Evolutionary conservation across 805 yeast species (phyloP).

Genomic region (Clavispora carvajalis): DNA sequence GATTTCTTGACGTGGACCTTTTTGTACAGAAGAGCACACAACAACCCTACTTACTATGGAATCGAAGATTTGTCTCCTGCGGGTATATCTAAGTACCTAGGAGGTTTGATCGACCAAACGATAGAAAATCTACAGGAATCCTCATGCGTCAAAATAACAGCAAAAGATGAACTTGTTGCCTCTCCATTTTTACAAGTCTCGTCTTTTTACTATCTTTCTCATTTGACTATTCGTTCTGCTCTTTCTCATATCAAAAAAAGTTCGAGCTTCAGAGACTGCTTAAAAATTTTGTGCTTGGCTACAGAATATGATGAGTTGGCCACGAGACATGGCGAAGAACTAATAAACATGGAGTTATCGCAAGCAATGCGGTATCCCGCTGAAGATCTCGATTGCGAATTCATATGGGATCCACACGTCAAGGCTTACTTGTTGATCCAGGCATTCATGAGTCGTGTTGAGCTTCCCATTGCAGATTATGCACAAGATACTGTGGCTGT

Average conservation of each 20-base stretch:
- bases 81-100: conserved; percentile 55
- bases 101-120: conserved; percentile 62
- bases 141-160: conserved; percentile 53
- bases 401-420: conserved; percentile 85
- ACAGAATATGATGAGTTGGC: conserved; percentile 84
- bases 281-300: conserved; percentile 56
- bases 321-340: conserved; percentile 87
- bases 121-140: conserved; percentile 66
- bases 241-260: conserved; percentile 6
- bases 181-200: conserved; percentile 83
- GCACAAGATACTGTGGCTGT: conserved; percentile 91
- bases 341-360: conserved; percentile 48
- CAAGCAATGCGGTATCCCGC: conserved; percentile 60
- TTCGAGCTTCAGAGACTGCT: conserved; percentile 53
- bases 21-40: conserved; percentile 66
- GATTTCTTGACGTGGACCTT: conserved; percentile 77
- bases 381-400: conserved; percentile 50
- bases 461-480: conserved; percentile 92
- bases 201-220: conserved; percentile 90
- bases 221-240: conserved; percentile 68
- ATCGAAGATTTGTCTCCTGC: conserved; percentile 54
- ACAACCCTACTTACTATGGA: conserved; percentile 74
- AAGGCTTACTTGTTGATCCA: conserved; percentile 69
- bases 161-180: conserved; percentile 48
- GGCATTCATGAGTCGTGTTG: conserved; percentile 65